Percentiles rank a stretch among this genome's conserved stretches.
These are phyloP conservation scores for Sphagnum contortum DNA, from an alignment of 225 moss, liverwort and hornwort genomes.

Conservation along the genomic window DNA sequence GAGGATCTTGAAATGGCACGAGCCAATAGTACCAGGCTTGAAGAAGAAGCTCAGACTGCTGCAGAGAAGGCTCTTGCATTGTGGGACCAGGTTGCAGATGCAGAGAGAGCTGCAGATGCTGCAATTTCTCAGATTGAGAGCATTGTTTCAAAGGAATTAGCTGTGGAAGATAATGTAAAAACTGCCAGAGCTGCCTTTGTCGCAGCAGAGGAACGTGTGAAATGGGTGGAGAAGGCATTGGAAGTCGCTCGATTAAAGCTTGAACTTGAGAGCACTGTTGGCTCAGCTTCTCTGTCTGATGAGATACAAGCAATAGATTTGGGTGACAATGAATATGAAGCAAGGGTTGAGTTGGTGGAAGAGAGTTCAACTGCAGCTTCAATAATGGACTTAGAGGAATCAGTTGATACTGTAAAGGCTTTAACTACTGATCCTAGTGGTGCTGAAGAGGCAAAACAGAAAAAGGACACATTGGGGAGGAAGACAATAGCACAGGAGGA, in stretches of 20 bases:
- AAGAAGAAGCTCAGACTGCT: conserved; percentile 56
- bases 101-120: conserved; percentile 22
- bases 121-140: conserved; percentile 32
- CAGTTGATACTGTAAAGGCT: too few species aligned
- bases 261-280: conserved; percentile 8
- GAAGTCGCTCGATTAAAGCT: conserved; percentile 54
- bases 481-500: conserved; percentile 14
- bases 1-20: conserved; percentile 72
- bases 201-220: conserved; percentile 38
- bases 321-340: too few species aligned
- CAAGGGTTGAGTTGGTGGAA: too few species aligned
- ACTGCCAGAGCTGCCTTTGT: conserved; percentile 35
- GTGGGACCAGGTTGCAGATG: conserved; percentile 46
- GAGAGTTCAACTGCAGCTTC: too few species aligned
- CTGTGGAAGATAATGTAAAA: conserved; percentile 39
- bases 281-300: too few species aligned
- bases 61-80: conserved; percentile 67
- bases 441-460: too few species aligned
- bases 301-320: too few species aligned
- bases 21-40: conserved; percentile 40
- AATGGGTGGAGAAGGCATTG: conserved; percentile 36
- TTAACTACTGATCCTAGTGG: too few species aligned
- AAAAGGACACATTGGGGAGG: conserved; percentile 1
- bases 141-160: conserved; percentile 33
- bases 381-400: too few species aligned